These are phyloP conservation scores for Penicillium digitatum DNA, from an alignment of 2,329 filamentous ascomycete species.

Conservation along the genomic window DNA sequence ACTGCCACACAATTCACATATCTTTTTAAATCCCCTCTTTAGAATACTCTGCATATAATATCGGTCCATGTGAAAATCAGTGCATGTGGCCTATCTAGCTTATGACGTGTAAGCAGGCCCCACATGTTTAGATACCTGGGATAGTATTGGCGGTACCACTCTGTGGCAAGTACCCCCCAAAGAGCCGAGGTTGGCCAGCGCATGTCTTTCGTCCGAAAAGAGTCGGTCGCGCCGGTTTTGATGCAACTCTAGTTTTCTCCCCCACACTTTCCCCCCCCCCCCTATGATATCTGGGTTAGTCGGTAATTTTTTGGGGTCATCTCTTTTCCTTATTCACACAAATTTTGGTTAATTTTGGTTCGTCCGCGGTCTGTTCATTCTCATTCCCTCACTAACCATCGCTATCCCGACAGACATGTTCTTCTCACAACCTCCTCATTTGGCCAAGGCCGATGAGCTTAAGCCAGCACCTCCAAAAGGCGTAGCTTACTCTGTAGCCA, in stretches of 20 bases:
- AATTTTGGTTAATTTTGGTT: not conserved
- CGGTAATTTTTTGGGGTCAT: slow-evolving; percentile 45
- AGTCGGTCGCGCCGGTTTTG: slow-evolving; percentile 19
- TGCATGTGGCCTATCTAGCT: slow-evolving; percentile 13
- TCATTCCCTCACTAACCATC: not conserved
- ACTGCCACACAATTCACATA: not conserved
- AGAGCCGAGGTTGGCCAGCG: slow-evolving; percentile 18
- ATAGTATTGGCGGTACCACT: not conserved
- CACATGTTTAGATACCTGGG: slow-evolving; percentile 11
- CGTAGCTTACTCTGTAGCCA: slow-evolving; percentile 69
- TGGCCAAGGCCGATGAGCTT: slow-evolving; percentile 49
- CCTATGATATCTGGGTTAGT: slow-evolving; percentile 7
- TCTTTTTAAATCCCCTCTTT: not conserved
- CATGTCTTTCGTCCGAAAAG: slow-evolving; percentile 11
- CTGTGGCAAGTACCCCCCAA: slow-evolving; percentile 10
- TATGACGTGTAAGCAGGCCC: slow-evolving; percentile 9
- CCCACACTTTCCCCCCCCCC: slow-evolving; percentile 12
- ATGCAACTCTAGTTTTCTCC: slow-evolving; percentile 12
- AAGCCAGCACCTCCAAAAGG: slow-evolving; percentile 65
- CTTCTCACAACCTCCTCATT: slow-evolving; percentile 34
- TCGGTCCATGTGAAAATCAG: slow-evolving; percentile 17
- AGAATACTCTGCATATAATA: not conserved
- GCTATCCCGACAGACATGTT: slow-evolving; percentile 30
- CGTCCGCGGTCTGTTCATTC: not conserved
- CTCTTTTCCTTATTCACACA: not conserved